Evolutionary conservation across 306 rosid species (phyloP).

Genomic region (Sophora flavescens): DNA sequence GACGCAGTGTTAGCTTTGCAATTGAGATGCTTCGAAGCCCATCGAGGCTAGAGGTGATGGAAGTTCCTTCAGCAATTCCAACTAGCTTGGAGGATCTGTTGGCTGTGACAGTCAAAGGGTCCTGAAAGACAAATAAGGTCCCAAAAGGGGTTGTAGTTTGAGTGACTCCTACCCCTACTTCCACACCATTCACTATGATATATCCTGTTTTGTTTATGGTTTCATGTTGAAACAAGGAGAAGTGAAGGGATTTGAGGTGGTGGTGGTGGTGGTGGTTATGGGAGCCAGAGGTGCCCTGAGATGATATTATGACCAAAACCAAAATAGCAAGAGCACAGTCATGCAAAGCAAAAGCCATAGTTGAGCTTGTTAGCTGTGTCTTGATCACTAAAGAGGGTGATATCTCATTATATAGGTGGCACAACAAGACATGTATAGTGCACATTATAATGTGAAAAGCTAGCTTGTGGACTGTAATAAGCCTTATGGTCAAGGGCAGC

Average conservation of each 20-base stretch:
- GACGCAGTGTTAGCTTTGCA: conserved; percentile 65
- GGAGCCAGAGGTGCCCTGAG: conserved; percentile 34
- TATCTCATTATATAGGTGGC: conserved; percentile 28
- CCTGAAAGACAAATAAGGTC: conserved; percentile 69
- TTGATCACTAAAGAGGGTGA: neutral
- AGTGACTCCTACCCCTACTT: conserved; percentile 50
- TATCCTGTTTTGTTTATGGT: conserved; percentile 79
- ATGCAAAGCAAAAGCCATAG: conserved; percentile 31
- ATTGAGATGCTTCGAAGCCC: conserved; percentile 69
- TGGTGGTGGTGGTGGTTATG: conserved; percentile 35
- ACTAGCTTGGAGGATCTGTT: conserved; percentile 59
- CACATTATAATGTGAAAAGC: conserved; percentile 6
- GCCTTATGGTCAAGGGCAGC: conserved; percentile 17
- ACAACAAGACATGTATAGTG: neutral
- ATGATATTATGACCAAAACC: conserved; percentile 38
- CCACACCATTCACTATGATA: conserved; percentile 61
- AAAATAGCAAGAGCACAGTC: conserved; percentile 35
- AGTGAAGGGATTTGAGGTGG: conserved; percentile 66
- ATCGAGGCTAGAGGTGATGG: conserved; percentile 71
- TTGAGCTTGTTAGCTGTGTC: neutral
- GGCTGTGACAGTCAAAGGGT: conserved; percentile 60
- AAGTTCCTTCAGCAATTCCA: conserved; percentile 71
- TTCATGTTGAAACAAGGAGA: conserved; percentile 74
- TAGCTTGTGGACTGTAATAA: neutral
- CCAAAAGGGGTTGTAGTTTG: conserved; percentile 76